Evolutionary conservation across 331 rosid genomes (phyloP).

Genomic region (Quercus phellos): DNA sequence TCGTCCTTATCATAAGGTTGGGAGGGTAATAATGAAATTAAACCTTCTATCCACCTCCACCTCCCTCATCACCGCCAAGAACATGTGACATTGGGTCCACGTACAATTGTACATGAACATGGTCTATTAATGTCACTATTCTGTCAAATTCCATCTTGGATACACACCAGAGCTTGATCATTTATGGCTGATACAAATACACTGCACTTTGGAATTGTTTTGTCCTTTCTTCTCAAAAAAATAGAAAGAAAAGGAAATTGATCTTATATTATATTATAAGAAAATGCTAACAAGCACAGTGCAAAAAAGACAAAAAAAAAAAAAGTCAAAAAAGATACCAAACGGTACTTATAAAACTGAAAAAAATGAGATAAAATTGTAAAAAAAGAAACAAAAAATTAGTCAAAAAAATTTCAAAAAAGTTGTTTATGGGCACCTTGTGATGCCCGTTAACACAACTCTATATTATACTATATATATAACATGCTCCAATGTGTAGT

Average conservation of each 20-base stretch:
- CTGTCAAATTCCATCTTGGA: background rate
- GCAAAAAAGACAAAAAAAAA: background rate
- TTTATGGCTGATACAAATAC: background rate
- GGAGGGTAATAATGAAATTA: background rate
- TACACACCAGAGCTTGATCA: background rate
- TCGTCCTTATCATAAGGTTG: background rate
- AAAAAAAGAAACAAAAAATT: too few relatives aligned
- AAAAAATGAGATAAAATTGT: too few relatives aligned
- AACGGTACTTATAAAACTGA: too few relatives aligned
- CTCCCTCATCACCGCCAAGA: background rate
- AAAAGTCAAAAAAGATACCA: too few relatives aligned
- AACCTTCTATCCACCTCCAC: background rate
- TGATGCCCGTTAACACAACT: too few relatives aligned
- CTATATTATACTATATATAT: too few relatives aligned
- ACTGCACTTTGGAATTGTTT: background rate
- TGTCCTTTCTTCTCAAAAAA: background rate
- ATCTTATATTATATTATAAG: too few relatives aligned
- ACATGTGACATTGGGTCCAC: conserved; percentile 6
- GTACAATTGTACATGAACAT: background rate
- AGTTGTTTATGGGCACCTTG: too few relatives aligned
- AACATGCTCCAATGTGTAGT: background rate
- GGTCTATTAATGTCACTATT: background rate
- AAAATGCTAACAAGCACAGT: background rate
- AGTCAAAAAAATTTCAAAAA: too few relatives aligned
- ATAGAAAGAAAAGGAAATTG: too few relatives aligned